phyloP scores from a whole-genome alignment of 192 early-diverging fungal genomes.

The Jimgerdemannia lactiflua region DNA sequence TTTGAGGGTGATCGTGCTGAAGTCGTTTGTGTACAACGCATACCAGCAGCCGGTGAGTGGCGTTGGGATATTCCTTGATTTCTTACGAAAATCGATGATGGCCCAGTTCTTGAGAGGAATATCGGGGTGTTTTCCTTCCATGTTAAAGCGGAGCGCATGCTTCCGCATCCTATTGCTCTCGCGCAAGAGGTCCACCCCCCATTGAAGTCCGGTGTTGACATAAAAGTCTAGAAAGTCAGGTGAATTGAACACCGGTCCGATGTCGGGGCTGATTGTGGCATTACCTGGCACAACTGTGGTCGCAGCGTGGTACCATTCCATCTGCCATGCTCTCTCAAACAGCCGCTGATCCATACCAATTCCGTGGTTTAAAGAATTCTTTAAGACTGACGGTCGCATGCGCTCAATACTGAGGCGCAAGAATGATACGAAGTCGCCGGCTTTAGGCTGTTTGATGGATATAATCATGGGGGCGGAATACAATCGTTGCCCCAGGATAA shows the following conservation, averaged over 20 bases:
- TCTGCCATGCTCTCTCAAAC: conserved; percentile 11
- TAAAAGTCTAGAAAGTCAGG: background rate
- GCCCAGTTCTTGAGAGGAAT: background rate
- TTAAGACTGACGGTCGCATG: no score
- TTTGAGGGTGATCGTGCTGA: background rate
- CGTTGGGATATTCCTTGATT: background rate
- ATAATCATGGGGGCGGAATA: no score
- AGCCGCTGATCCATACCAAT: background rate
- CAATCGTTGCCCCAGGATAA: no score
- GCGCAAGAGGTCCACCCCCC: background rate
- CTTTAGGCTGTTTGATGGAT: no score
- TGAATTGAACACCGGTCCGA: conserved; percentile 9
- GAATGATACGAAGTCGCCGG: no score
- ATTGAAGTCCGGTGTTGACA: background rate
- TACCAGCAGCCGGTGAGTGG: background rate
- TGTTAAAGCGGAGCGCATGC: background rate
- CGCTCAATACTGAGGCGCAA: no score
- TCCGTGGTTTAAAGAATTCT: no score
- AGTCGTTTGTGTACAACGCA: background rate
- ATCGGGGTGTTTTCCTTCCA: background rate
- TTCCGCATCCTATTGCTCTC: background rate
- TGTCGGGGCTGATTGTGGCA: conserved; percentile 10
- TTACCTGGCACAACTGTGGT: conserved; percentile 5
- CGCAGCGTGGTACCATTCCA: conserved; percentile 10
- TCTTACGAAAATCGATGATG: background rate